These are phyloP conservation scores for Vaccinium corymbosum DNA, from an alignment of 148 eudicot genomes.

Conservation along the genomic window DNA sequence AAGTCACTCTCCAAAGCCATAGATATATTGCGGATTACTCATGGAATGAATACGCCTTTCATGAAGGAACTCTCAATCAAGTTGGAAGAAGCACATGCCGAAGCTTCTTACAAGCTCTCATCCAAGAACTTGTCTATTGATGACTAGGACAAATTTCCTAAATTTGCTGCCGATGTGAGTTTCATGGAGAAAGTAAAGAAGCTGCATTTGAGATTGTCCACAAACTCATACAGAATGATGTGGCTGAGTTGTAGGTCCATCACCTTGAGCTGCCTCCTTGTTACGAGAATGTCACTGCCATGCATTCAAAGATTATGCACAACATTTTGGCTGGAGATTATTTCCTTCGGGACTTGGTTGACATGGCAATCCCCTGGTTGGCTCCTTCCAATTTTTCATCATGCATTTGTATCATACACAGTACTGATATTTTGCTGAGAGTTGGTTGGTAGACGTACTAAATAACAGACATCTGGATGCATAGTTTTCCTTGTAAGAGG, in stretches of 20 bases:
- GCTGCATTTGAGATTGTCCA: neutral
- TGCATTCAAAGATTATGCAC: neutral
- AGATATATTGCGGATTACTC: conserved; percentile 66
- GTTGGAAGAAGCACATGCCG: conserved; percentile 84
- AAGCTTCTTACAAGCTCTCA: conserved; percentile 63
- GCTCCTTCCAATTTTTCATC: neutral
- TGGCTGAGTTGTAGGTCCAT: neutral
- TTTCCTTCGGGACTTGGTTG: neutral
- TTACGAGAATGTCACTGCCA: neutral
- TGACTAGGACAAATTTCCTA: conserved; percentile 13
- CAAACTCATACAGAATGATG: neutral
- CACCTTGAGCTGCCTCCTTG: neutral
- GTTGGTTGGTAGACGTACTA: neutral
- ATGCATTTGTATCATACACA: neutral
- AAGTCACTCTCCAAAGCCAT: conserved; percentile 64
- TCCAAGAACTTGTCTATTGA: conserved; percentile 17
- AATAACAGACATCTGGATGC: neutral
- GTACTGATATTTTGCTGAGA: neutral
- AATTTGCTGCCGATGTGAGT: neutral
- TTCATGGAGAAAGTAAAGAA: neutral
- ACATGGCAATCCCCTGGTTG: neutral
- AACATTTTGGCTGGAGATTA: neutral
- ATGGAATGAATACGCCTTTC: conserved; percentile 67
- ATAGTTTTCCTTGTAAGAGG: neutral
- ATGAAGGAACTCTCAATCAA: conserved; percentile 62